Evolutionary conservation across 1,284 basidiomycete genomes (phyloP).

Genomic region (Albatrellus sp.): DNA sequence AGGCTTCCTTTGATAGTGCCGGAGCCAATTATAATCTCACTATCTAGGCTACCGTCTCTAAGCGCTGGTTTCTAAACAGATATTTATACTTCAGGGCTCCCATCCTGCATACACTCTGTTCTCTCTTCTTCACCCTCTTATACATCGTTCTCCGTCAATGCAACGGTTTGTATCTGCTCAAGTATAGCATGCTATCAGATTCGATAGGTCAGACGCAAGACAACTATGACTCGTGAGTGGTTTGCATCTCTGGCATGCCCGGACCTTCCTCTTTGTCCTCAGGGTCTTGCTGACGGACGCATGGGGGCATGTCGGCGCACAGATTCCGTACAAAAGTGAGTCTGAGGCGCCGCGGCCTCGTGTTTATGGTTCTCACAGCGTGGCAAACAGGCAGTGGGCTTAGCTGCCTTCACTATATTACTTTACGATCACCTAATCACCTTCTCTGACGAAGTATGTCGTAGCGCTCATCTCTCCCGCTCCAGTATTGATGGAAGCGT

Average conservation of each 20-base stretch:
- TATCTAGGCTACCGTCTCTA: too few species aligned
- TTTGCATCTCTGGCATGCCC: not conserved
- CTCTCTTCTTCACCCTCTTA: too few species aligned
- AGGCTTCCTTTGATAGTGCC: too few species aligned
- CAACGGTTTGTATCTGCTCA: too few species aligned
- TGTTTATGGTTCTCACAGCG: not conserved
- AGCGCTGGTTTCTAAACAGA: too few species aligned
- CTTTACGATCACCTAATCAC: constrained; percentile 39
- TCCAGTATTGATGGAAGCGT: not conserved
- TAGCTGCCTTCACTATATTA: constrained; percentile 32
- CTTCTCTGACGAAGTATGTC: constrained; percentile 29
- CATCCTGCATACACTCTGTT: too few species aligned
- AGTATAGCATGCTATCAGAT: not conserved
- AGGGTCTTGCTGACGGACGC: not conserved
- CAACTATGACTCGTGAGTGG: not conserved
- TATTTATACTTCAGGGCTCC: too few species aligned
- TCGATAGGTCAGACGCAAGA: not conserved
- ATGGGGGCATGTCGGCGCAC: not conserved
- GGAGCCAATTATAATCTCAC: too few species aligned
- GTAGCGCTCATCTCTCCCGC: not conserved
- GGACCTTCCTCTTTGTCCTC: too few species aligned
- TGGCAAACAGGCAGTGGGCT: constrained; percentile 29
- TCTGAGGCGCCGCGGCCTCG: not conserved
- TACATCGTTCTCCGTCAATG: too few species aligned
- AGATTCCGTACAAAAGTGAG: constrained; percentile 6